Evolutionary conservation across 139 green algal genomes (phyloP).

Genomic region (Chlamydomonas incerta): DNA sequence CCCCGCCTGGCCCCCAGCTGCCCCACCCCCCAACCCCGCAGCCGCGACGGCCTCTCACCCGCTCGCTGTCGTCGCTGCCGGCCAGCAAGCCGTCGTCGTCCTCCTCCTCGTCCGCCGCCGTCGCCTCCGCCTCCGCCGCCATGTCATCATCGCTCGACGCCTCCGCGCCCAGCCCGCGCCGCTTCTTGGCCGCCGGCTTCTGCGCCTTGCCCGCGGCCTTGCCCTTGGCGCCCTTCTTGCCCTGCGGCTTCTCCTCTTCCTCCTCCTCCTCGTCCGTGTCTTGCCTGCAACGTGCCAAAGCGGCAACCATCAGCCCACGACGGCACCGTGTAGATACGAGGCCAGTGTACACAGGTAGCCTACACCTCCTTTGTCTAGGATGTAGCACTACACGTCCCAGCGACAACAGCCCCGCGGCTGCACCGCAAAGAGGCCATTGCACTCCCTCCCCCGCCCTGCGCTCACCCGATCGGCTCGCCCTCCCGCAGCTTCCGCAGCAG

Average conservation of each 20-base stretch:
- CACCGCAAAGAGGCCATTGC: too few relatives aligned
- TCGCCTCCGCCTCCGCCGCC: conserved; percentile 33
- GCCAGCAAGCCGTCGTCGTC: conserved; percentile 41
- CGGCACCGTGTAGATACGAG: too few relatives aligned
- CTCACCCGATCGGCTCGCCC: background rate
- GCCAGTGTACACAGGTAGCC: too few relatives aligned
- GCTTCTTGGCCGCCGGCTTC: background rate
- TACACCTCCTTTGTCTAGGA: too few relatives aligned
- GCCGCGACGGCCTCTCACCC: conserved; percentile 40
- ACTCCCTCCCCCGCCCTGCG: background rate
- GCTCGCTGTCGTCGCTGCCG: conserved; percentile 54
- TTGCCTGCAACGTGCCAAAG: background rate
- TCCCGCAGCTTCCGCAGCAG: conserved; percentile 29
- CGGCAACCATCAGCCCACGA: too few relatives aligned
- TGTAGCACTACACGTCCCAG: too few relatives aligned
- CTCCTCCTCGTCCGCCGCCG: conserved; percentile 8
- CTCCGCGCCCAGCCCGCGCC: conserved; percentile 3
- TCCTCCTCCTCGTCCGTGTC: background rate
- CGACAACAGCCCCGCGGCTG: too few relatives aligned
- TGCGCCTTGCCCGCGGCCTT: background rate
- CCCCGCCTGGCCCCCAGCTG: too few relatives aligned
- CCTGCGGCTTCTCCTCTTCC: background rate
- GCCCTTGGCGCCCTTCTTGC: background rate
- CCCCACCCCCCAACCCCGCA: too few relatives aligned
- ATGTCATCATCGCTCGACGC: background rate